Conservation (phyloP, 768 basidiomycete species). For the Suillus bovinus region DNA sequence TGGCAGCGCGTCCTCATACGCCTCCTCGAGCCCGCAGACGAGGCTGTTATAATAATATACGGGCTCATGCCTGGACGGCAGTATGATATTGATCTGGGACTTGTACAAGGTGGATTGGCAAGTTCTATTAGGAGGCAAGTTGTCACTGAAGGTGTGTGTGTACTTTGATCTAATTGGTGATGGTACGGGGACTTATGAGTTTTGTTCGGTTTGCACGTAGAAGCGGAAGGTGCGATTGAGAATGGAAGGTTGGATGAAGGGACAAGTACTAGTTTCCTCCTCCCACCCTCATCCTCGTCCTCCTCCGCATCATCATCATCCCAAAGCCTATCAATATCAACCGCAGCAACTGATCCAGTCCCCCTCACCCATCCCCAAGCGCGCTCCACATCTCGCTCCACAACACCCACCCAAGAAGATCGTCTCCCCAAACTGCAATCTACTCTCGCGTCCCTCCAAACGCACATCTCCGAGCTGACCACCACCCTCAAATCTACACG, state of each 20-base stretch:
- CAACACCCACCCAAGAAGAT: conserved; percentile 58
- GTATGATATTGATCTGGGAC: conserved; percentile 85
- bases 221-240: conserved; percentile 25
- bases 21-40: conserved; percentile 78
- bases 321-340: conserved; percentile 20
- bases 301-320: conserved; percentile 38
- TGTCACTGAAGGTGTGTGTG: conserved; percentile 59
- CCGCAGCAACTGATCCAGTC: conserved; percentile 32
- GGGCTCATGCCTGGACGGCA: conserved; percentile 86
- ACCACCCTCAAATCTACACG: conserved; percentile 74
- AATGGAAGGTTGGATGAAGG: conserved; percentile 25
- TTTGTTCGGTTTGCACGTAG: conserved; percentile 5
- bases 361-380: conserved; percentile 22
- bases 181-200: conserved; percentile 12
- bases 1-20: conserved; percentile 82
- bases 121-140: conserved; percentile 59
- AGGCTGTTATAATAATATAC: conserved; percentile 90
- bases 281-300: background rate
- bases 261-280: conserved; percentile 3
- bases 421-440: conserved; percentile 65
- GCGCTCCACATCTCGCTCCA: conserved; percentile 25
- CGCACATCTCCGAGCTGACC: conserved; percentile 70
- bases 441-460: conserved; percentile 57
- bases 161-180: conserved; percentile 9
- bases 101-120: conserved; percentile 60